Evolutionary conservation across 164 flowering plant genomes (phyloP).

Genomic region (Litsea cubeba): DNA sequence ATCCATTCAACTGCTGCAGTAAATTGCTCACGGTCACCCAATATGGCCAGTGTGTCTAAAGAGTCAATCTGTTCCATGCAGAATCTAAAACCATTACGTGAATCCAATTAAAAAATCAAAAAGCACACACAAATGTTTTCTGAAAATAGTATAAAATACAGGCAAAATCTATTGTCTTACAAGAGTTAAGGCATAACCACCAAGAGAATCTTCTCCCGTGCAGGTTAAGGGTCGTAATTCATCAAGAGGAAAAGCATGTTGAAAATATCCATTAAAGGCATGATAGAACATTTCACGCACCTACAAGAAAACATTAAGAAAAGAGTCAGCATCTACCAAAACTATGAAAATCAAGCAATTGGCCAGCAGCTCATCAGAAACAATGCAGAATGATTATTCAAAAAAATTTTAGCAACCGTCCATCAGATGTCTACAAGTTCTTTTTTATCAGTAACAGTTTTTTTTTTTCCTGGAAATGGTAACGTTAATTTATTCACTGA

Average conservation of each 20-base stretch:
- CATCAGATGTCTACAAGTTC: too few species aligned
- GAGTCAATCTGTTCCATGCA: conserved; percentile 71
- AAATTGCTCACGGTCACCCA: conserved; percentile 80
- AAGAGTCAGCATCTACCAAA: background rate
- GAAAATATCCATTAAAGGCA: conserved; percentile 90
- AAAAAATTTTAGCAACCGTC: too few species aligned
- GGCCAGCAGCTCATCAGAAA: background rate
- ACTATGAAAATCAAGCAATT: background rate
- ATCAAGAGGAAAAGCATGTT: conserved; percentile 92
- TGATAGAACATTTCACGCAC: conserved; percentile 96
- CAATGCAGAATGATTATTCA: background rate
- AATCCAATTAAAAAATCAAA: background rate
- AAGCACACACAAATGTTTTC: too few species aligned
- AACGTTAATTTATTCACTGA: too few species aligned
- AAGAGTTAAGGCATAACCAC: conserved; percentile 95
- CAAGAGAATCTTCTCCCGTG: conserved; percentile 83
- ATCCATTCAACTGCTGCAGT: conserved; percentile 89
- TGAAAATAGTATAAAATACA: background rate
- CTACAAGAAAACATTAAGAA: conserved; percentile 27
- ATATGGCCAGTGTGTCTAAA: conserved; percentile 76
- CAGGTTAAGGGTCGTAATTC: conserved; percentile 86
- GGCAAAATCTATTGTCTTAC: conserved; percentile 32
- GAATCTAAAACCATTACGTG: background rate
- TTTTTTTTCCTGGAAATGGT: too few species aligned
- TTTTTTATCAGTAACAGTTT: too few species aligned